Base-by-base conservation (phyloP, 192 early-diverging fungal species). In the Umbelopsis vinacea region DNA sequence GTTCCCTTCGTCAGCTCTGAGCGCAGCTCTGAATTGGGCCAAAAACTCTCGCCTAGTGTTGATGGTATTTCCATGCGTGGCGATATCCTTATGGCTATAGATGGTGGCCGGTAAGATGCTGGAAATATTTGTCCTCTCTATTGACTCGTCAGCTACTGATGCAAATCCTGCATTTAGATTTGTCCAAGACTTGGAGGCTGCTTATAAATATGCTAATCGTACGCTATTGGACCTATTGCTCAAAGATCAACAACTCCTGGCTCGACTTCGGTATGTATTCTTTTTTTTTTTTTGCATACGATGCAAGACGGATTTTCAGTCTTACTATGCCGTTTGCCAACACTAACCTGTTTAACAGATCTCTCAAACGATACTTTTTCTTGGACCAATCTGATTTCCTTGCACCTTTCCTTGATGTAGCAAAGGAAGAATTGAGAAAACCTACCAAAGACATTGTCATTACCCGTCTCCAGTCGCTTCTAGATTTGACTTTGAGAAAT, bases 341-440 rank as follows among this genome's bases (percentile, higher is more conserved):
- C 26, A 10, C 12, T 38, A 43, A 33, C n/a, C n/a, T 60, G 24
- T 37, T 2, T 14, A 15, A 8, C 72, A 94, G 91, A 57, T 97
- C 95, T 5, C 79, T 98, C 24, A 99, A 99, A 81, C 91, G 89
- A 46, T 97, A 95, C 78, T 92, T 97, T 55, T 84, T 99, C 67
- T 84, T 98, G 70, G 94, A 97, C 75, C 93, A 94, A 75, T 93
- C 93, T 0, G 98, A 99, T 74, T 99, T 92, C 73, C 78, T 99
- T 52, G 93, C 90, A 2, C 96, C 96, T 48, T 99, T 99, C 76
- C 74, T 99, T 50, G 98, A 99, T 75, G 81, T 98, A 37, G 95
- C 95, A 15, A 83, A 84, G 21, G 80, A 76, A 15, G 92, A 97
- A 71, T 75, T 97, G n/a, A 86, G 89, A 47, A 85, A 89, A 40